Conservation (phyloP, 768 basidiomycete species). For the Termitomyces sp. region DNA sequence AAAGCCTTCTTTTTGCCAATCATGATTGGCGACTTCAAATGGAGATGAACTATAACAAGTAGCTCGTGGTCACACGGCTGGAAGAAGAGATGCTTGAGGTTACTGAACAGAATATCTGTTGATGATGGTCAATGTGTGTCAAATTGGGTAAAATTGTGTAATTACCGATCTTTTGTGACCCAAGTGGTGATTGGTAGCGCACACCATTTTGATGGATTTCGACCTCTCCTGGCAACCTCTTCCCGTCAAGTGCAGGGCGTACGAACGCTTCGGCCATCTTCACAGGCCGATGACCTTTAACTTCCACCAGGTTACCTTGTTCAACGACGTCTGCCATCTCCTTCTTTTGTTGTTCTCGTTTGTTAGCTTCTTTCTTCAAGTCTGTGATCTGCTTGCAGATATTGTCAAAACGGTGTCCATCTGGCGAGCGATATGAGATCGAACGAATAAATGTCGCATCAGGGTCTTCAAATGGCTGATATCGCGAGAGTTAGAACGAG, state of each 20-base stretch:
- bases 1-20: slow-evolving; percentile 98
- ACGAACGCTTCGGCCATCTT: slow-evolving; percentile 92
- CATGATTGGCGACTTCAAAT: slow-evolving; percentile 94
- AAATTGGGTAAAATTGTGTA: slow-evolving; percentile 23
- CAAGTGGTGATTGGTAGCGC: slow-evolving; percentile 82
- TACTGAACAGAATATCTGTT: slow-evolving; percentile 89
- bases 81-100: slow-evolving; percentile 98
- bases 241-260: slow-evolving; percentile 91
- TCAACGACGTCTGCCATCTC: slow-evolving; percentile 98
- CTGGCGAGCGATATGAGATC: slow-evolving; percentile 88
- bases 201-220: slow-evolving; percentile 98
- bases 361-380: slow-evolving; percentile 94
- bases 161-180: slow-evolving; percentile 88
- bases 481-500: not conserved
- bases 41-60: slow-evolving; percentile 89
- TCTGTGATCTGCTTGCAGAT: slow-evolving; percentile 92
- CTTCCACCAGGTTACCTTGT: slow-evolving; percentile 84
- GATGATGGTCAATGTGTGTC: not conserved
- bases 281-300: slow-evolving; percentile 83
- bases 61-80: slow-evolving; percentile 97
- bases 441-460: slow-evolving; percentile 96
- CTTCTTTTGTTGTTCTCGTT: slow-evolving; percentile 95
- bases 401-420: slow-evolving; percentile 84
- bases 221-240: slow-evolving; percentile 93
- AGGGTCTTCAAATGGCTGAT: slow-evolving; percentile 92